These are phyloP conservation scores for Malania oleifera DNA, from an alignment of 164 flowering plant species.

Conservation along the genomic window DNA sequence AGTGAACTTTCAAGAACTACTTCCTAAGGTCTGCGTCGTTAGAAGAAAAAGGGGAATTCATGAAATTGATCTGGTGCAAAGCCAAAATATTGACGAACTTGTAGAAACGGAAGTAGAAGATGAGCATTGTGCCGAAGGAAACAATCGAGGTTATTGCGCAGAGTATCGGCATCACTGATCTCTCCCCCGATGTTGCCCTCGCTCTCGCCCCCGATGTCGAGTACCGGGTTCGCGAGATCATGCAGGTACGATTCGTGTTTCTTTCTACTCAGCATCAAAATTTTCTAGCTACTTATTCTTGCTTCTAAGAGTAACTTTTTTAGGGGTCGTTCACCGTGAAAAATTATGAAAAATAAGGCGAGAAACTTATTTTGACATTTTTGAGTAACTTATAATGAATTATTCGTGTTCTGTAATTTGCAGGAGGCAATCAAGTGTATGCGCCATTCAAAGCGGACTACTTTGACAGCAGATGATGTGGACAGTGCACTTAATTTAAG, in stretches of 20 bases:
- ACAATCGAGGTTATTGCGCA: constrained; percentile 89
- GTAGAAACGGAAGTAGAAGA: constrained; percentile 11
- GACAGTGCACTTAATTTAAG: constrained; percentile 76
- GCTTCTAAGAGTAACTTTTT: no score
- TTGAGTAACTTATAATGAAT: no score
- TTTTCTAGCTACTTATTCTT: no score
- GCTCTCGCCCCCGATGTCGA: constrained; percentile 94
- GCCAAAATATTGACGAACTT: no score
- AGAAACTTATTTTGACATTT: no score
- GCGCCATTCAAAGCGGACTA: constrained; percentile 81
- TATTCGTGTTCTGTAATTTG: constrained; percentile 3
- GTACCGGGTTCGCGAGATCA: constrained; percentile 87
- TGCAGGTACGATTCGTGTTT: constrained; percentile 55
- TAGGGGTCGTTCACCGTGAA: no score
- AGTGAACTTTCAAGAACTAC: neutral
- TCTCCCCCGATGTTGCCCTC: constrained; percentile 70
- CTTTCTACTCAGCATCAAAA: no score
- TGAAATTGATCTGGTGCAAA: neutral
- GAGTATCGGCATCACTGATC: constrained; percentile 70
- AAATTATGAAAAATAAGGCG: no score
- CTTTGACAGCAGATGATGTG: constrained; percentile 76
- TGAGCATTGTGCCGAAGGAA: constrained; percentile 79
- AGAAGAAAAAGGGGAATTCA: neutral
- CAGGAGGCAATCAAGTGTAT: constrained; percentile 98
- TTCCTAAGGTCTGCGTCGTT: neutral